Base-by-base conservation (phyloP, 2,329 filamentous ascomycete genomes). In the Pestalotiopsis sp. region DNA sequence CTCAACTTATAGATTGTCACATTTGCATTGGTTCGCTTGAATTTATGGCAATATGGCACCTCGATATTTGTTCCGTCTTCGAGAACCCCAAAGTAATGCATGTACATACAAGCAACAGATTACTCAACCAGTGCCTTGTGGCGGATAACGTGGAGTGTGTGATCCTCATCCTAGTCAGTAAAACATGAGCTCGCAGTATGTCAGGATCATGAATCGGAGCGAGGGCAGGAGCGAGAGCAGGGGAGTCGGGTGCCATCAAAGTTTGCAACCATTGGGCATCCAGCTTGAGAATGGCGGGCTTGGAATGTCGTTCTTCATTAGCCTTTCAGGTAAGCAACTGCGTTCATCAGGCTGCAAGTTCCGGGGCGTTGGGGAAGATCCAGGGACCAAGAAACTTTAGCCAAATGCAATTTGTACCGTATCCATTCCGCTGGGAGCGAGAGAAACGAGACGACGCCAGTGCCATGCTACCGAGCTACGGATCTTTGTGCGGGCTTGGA, bases 341-440 rank as follows among this genome's bases (percentile, higher is more conserved):
- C 69, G 67, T 68, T 65, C 72, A 69, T 73, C 71, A 73, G 20
- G 64, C 39, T 20, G 36, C 64, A 55, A 25, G 64, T 65, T 68
- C 73, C 72, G 72, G 72, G 72, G 70, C 72, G 74, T 76, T 76
- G 74, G 74, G 74, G 74, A 71, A 73, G 70, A 68, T 71, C 69
- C 66, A 57, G 23, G 23, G 25, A 39, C 38, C 31, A 64, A 36
- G 17, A 45, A 45, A 41, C 25, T 39, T 39, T 41, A 11, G 17
- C 61, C 39, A 17, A 64, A 20, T 39, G 14, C 59, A 25, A n/a
- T 62, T 36, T 52, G 14, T 36, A 62, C 31, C 31, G 31, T 36
- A 31, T n/a, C 60, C 60, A 63, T 64, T 65, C 45, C 64, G 45
- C 64, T 65, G 45, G 41, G 66, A 63, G 31, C 58, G 36, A 55